Conservation (phyloP, 73 alveolate species). For the Uronychia setigera region DNA sequence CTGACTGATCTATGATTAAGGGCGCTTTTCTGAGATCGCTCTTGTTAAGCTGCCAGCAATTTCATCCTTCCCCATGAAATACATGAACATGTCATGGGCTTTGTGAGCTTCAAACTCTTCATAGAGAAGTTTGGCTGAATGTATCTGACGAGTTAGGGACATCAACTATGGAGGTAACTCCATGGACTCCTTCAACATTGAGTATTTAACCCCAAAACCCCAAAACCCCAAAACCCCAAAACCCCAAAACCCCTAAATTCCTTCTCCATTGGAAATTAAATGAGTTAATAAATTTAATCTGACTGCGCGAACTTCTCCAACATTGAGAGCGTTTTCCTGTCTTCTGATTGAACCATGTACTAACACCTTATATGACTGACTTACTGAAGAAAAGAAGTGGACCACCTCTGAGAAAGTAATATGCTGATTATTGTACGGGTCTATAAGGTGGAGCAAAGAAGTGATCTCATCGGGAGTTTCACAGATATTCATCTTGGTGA, state of each 20-base stretch:
- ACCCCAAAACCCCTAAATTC: too few species aligned
- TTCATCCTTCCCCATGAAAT: not conserved
- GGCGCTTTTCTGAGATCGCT: not conserved
- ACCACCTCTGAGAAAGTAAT: conserved; percentile 79
- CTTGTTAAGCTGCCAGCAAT: not conserved
- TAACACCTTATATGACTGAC: not conserved
- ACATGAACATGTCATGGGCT: not conserved
- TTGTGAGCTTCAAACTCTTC: not conserved
- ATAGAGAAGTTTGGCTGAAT: not conserved
- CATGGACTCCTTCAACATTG: not conserved
- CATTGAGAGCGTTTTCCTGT: not conserved
- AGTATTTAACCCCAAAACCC: not conserved
- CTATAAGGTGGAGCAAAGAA: conserved; percentile 6
- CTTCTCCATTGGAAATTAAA: too few species aligned
- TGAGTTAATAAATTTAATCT: too few species aligned
- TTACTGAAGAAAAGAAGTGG: conserved; percentile 34
- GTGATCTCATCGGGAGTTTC: not conserved
- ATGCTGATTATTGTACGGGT: conserved; percentile 73
- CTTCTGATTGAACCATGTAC: not conserved
- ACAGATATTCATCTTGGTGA: conserved; percentile 47
- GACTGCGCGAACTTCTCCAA: too few species aligned
- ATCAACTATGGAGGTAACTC: not conserved
- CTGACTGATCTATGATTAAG: not conserved
- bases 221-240: too few species aligned
- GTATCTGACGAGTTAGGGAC: not conserved